phyloP scores from a whole-genome alignment of 306 rosid species.

The Sophora flavescens region DNA sequence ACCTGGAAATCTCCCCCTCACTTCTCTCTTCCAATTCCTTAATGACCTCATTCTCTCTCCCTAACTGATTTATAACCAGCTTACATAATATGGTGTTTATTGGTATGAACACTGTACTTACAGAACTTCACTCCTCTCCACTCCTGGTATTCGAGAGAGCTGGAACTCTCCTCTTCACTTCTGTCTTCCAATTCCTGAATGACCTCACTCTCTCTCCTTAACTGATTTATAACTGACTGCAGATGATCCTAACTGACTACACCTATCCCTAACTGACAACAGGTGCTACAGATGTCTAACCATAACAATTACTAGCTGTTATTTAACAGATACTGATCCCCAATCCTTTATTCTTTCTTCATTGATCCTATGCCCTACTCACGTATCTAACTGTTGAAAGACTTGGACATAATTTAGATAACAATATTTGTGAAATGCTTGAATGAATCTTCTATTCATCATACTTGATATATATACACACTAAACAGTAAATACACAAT shows the following conservation, averaged over 20 bases:
- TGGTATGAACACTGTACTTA: neutral
- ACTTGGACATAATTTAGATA: too few relatives aligned
- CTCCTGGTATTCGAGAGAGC: neutral
- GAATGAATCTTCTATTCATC: too few relatives aligned
- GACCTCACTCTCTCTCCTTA: neutral
- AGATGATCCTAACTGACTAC: neutral
- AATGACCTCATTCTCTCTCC: neutral
- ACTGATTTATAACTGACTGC: neutral
- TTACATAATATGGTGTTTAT: neutral
- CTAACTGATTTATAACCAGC: neutral
- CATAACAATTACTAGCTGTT: neutral
- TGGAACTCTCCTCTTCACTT: neutral
- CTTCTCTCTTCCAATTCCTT: neutral
- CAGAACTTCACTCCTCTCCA: neutral
- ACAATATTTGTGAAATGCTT: too few relatives aligned
- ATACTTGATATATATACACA: too few relatives aligned
- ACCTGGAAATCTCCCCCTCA: neutral
- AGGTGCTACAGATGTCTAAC: neutral
- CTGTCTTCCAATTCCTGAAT: neutral
- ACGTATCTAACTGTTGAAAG: too few relatives aligned
- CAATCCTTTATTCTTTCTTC: neutral
- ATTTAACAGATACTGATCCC: neutral
- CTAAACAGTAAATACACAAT: too few relatives aligned
- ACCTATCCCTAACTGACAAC: neutral
- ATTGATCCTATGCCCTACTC: neutral